Evolutionary conservation across 2,329 filamentous ascomycete genomes (phyloP).

Genomic region (Lecanosticta acicola): DNA sequence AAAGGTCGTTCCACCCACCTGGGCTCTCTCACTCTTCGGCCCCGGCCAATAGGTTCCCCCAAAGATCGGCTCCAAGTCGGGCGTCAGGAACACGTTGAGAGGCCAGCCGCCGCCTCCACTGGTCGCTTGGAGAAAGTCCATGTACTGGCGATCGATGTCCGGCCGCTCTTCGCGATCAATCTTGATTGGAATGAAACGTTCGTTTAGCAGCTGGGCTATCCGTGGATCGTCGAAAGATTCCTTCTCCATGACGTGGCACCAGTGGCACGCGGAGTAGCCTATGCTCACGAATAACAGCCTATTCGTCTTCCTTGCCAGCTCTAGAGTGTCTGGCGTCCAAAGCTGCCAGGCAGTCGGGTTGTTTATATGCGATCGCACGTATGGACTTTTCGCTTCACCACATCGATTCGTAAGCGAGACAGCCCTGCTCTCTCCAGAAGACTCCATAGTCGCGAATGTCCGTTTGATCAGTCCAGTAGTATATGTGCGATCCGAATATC

Average conservation of each 20-base stretch:
- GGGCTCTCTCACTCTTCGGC: conserved; percentile 53
- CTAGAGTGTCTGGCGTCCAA: conserved; percentile 71
- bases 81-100: conserved; percentile 91
- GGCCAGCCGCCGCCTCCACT: conserved; percentile 90
- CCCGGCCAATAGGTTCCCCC: conserved; percentile 95
- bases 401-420: conserved; percentile 47
- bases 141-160: conserved; percentile 91
- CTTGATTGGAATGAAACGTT: conserved; percentile 83
- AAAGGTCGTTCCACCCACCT: conserved; percentile 63
- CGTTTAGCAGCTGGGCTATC: conserved; percentile 76
- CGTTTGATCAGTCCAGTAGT: background rate
- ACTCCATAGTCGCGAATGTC: conserved; percentile 15
- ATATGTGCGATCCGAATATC: background rate
- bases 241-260: conserved; percentile 82
- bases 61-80: conserved; percentile 87
- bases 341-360: conserved; percentile 91
- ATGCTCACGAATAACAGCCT: conserved; percentile 90
- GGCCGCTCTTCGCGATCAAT: conserved; percentile 91
- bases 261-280: conserved; percentile 92
- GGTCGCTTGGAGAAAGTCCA: conserved; percentile 95
- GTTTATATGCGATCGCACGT: conserved; percentile 66
- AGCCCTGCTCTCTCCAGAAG: conserved; percentile 12
- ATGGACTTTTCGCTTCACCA: conserved; percentile 59
- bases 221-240: conserved; percentile 84
- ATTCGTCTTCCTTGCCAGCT: conserved; percentile 72